Evolutionary conservation across 495 filamentous ascomycete genomes (phyloP), one percentile per base, ranked within the genome.

Genomic region (Terfezia boudieri): DNA sequence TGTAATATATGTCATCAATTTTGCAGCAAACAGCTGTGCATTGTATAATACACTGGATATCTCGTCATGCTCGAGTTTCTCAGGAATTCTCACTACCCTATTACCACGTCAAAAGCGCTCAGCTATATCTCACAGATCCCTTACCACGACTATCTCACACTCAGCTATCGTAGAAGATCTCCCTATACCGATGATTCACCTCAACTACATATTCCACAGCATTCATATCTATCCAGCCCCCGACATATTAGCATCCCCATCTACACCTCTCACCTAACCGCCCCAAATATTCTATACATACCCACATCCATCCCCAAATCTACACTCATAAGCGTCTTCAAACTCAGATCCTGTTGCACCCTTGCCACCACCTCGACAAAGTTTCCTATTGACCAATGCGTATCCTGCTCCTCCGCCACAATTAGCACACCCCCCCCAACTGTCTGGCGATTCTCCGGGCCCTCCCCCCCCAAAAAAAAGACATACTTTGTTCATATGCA

Each of bases 331-430:
- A 92, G 69, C 41, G 86, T 81, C 60, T 81, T 81, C 49, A 98
- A 67, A 14, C 76, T 77, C 43, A 90, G 68, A 61, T 92, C 86
- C 59, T 72, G 71, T 59, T 86, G 80, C 54, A 98, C 88, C 68
- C 90, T 95, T 53, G 87, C 92, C 46, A 96, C 81, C 56, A 98
- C 69, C 69, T 98, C 92, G 16, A 83, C 80, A 49, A 83, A 76
- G 66, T 84, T 85, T 52, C 83, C 81, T 64, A 84, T 73, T 52
- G 76, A 72, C 41, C 96, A 69, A 66, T 93, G 84, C 36, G 76
- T 75, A 58, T 94, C 88, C 74, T 86, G 46, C 22, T 11, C 8
- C 41, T 8, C 26, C 26, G 26, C 56, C 20, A 58, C 26, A 11
- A 51, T 20, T 20, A 20, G 20, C 20, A 20, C n/a, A 20, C 2